Base-by-base conservation (phyloP, 1,139 yeast species). In the Meyerozyma athensensis region DNA sequence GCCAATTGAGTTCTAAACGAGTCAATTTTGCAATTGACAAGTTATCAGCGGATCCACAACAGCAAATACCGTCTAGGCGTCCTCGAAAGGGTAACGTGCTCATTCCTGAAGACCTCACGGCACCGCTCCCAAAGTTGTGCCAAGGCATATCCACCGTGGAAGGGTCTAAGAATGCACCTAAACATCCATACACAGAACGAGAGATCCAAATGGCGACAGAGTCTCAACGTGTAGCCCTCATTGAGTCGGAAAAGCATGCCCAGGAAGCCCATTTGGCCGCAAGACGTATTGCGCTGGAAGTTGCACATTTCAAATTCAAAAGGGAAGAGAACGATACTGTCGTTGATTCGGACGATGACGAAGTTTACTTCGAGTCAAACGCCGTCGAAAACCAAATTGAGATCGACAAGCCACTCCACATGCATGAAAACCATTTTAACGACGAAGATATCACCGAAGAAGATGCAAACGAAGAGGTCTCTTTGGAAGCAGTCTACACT, bases 1-100 rank as follows among this genome's bases (percentile, higher is more conserved):
- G 50, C 4, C 62, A 65, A n/a, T 63, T 84, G 44, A 73, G 73
- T 14, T 17, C 20, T 13, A 28, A 28, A 47, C 60, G 94, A 40
- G 97, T 90, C 3, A 71, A 78, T 2, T 90, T 90, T 58, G 85
- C 94, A 1, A 66, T 84, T 10, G 82, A 84, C 44, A 74, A 79
- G 42, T 70, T 87, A 36, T 63, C 70, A 1, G 71, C 68, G 44
- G 97, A 90, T 57, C 97, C 97, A 2, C 97, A 96, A 28, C 97
- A 90, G 54, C 97, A 89, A 57, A 85, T 90, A 43, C 97, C 97
- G 1, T 84, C 95, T 1, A 67, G 96, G 48, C 74, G 81, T 43
- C 97, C 97, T 2, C 74, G 76, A 46, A 74, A 74, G 46, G 97
- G 97, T 3, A 81, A 86, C 52, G 90, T 89, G 6, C 56, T 83